Percentiles rank a stretch among this genome's conserved stretches.
phyloP scores from a whole-genome alignment of 805 yeast genomes.

The Saccharomyces mikatae region DNA sequence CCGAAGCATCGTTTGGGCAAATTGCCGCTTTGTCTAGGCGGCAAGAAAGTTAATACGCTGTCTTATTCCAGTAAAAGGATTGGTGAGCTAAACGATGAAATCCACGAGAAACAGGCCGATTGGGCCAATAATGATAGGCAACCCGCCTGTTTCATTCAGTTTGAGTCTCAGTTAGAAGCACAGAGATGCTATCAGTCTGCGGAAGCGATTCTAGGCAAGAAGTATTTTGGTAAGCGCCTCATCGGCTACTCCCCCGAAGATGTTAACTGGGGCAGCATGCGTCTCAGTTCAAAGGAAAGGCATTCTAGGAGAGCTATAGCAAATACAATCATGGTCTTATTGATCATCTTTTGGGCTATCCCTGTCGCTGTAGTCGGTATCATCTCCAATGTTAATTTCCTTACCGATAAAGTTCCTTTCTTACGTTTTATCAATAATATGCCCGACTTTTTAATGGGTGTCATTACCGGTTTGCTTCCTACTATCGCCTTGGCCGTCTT shows the following conservation, averaged over 20 bases:
- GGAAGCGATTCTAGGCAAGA: slow-evolving; percentile 43
- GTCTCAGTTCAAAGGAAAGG: slow-evolving; percentile 51
- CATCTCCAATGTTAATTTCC: slow-evolving; percentile 74
- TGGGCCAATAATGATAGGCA: slow-evolving; percentile 44
- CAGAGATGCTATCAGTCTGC: slow-evolving; percentile 85
- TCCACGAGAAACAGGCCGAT: slow-evolving; percentile 47
- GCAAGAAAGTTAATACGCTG: slow-evolving; percentile 80
- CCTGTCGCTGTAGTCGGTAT: slow-evolving; percentile 98
- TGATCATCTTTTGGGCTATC: slow-evolving; percentile 86
- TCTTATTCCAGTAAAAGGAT: slow-evolving; percentile 60
- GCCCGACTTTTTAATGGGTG: slow-evolving; percentile 65
- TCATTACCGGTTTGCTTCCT: slow-evolving; percentile 83
- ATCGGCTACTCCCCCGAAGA: slow-evolving; percentile 75
- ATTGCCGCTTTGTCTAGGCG: slow-evolving; percentile 43
- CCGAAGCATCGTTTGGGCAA: slow-evolving; percentile 70
- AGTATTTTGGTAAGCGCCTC: slow-evolving; percentile 36
- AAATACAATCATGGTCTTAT: slow-evolving; percentile 49
- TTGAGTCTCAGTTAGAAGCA: slow-evolving; percentile 76
- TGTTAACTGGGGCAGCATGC: slow-evolving; percentile 72
- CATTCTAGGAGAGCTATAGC: slow-evolving; percentile 50
- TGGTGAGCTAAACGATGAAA: slow-evolving; percentile 59
- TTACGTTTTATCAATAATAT: slow-evolving; percentile 66
- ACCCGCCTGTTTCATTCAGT: slow-evolving; percentile 73
- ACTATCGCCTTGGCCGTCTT: slow-evolving; percentile 70
- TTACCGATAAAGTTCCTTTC: slow-evolving; percentile 65